phyloP scores from a whole-genome alignment of 108 stramenopile species.

The Cylindrotheca closterium region DNA sequence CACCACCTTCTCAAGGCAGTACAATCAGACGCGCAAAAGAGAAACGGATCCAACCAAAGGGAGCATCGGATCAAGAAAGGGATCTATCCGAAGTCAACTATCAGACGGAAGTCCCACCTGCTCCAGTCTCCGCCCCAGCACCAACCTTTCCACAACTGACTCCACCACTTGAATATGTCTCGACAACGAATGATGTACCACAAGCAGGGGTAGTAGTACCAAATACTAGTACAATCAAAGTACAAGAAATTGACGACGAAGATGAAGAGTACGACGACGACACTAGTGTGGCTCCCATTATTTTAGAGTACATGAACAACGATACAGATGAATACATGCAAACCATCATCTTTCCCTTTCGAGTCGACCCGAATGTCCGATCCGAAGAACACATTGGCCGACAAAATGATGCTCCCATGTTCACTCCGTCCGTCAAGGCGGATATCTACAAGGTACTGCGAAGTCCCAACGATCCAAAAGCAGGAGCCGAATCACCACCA shows the following conservation, averaged over 20 bases:
- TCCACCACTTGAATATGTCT: too few species aligned
- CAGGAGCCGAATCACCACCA: neutral
- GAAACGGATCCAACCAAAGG: too few species aligned
- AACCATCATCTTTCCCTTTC: neutral
- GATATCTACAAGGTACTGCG: neutral
- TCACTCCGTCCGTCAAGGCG: neutral
- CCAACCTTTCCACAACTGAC: too few species aligned
- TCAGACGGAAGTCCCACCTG: too few species aligned
- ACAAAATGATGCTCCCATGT: neutral
- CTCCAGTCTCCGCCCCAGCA: too few species aligned
- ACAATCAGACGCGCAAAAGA: too few species aligned
- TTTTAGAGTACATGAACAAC: neutral
- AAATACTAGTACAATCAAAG: neutral
- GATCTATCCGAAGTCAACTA: too few species aligned
- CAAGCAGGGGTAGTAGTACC: too few species aligned
- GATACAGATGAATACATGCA: neutral
- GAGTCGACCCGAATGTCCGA: neutral
- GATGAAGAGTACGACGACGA: too few species aligned
- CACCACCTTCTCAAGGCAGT: too few species aligned
- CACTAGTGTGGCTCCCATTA: neutral
- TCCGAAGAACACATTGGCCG: neutral
- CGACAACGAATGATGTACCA: too few species aligned
- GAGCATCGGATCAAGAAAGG: too few species aligned
- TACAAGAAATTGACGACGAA: neutral
- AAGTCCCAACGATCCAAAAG: neutral